These are phyloP conservation scores for Sambucus nigra DNA, from an alignment of 129 eudicot genomes.

Conservation along the genomic window DNA sequence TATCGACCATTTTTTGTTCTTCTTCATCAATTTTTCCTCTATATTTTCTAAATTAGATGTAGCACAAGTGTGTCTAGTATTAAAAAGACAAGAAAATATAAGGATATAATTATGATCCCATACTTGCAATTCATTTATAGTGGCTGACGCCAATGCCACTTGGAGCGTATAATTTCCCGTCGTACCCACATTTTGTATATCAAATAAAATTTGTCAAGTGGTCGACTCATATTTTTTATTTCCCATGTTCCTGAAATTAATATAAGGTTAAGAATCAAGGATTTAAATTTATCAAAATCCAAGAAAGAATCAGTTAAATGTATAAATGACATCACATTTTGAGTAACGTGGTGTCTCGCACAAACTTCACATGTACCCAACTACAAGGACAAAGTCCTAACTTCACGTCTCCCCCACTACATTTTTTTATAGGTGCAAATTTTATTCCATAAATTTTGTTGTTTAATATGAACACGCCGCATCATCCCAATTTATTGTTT, in stretches of 20 bases:
- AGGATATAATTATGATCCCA: neutral
- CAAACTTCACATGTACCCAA: too few relatives aligned
- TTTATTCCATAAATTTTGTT: too few relatives aligned
- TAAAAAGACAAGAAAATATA: neutral
- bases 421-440: too few relatives aligned
- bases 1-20: too few relatives aligned
- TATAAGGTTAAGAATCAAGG: neutral
- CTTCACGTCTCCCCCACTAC: too few relatives aligned
- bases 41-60: too few relatives aligned
- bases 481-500: too few relatives aligned
- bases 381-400: too few relatives aligned
- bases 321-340: neutral
- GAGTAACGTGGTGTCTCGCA: neutral
- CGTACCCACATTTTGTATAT: slow-evolving; percentile 11
- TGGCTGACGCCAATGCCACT: slow-evolving; percentile 43
- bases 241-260: slow-evolving; percentile 18
- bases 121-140: slow-evolving; percentile 38
- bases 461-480: too few relatives aligned
- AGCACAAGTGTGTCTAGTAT: too few relatives aligned
- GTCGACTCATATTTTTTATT: slow-evolving; percentile 31
- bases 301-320: neutral
- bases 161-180: slow-evolving; percentile 26
- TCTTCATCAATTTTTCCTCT: too few relatives aligned
- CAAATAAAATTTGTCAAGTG: slow-evolving; percentile 36
- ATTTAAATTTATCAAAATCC: neutral